Base-by-base conservation (phyloP, 2,329 filamentous ascomycete species). In the Rachicladosporium sp. region DNA sequence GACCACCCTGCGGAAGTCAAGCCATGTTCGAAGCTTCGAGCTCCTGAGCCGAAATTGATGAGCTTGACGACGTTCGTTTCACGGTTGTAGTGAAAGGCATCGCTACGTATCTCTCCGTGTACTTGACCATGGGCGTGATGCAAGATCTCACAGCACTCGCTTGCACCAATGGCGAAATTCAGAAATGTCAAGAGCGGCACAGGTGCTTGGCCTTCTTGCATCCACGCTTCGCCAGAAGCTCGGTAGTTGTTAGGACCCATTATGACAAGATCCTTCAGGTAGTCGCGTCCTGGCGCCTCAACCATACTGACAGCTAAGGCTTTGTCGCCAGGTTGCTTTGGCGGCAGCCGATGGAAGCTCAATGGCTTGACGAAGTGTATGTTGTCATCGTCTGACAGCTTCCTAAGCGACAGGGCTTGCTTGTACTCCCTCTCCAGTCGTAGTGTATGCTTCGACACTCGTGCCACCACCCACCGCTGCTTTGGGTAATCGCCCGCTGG, bases 381-480 rank as follows among this genome's bases (percentile, higher is more conserved):
- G 21, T 77, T 78, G 10, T 78, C 77, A 40, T 74, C 69, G 23
- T 50, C 51, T 8, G 49, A 42, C 27, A 52, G 41, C 23, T 42
- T 45, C 21, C 40, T 43, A 8, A 48, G 37, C 31, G 79, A 76
- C 36, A 94, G 68, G 43, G 70, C 76, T 60, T 82, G 85, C 51
- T 93, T 83, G 54, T 82, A 95, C 42, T 89, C 81, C 45, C 88
- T 73, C 65, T 96, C 88, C 50, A 95, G 76, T 6, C 88, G 78
- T 38, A 94, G 67, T 10, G 80, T 73, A 61, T 94, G 85, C 45
- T 76, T 80, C 0, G 88, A 94, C 34, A 95, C 71, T 13, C 86
- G 78, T 33, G 87, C 89, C 21, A 94, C 69, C 4, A 95, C 79
- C 6, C 73, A 71, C 10, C 47, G 33, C 29, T 57, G 50, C 38